Evolutionary conservation across 2,329 filamentous ascomycete genomes (phyloP).

Genomic region (Hypoxylon sp.): DNA sequence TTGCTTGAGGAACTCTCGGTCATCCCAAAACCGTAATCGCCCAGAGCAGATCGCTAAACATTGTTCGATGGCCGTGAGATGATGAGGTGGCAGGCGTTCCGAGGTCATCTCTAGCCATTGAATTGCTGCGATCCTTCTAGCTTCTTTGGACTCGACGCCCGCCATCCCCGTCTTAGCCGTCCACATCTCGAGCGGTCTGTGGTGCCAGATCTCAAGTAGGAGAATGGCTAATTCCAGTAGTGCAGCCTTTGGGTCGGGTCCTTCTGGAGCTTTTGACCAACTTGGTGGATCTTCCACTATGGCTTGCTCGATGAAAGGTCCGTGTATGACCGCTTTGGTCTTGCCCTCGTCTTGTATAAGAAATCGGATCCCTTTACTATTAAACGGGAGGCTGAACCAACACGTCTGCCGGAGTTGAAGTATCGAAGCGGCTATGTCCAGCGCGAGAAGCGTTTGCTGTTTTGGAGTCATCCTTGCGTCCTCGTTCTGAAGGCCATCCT

Average conservation of each 20-base stretch:
- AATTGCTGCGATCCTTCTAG: constrained; percentile 15
- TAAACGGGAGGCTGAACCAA: constrained; percentile 6
- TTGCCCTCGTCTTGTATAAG: neutral
- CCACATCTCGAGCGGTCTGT: constrained; percentile 33
- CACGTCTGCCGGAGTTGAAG: constrained; percentile 2
- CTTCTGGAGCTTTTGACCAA: neutral
- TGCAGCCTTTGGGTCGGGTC: constrained; percentile 29
- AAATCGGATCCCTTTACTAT: constrained; percentile 8
- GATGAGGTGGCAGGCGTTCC: constrained; percentile 8
- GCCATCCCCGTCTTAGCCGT: constrained; percentile 7
- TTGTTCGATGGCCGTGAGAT: constrained; percentile 12
- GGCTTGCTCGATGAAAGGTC: constrained; percentile 20
- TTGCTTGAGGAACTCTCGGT: neutral
- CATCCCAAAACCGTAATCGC: neutral
- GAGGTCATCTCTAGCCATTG: constrained; percentile 20
- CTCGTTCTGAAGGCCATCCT: neutral
- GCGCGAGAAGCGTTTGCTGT: constrained; percentile 1
- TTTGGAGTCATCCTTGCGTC: neutral
- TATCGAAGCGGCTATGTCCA: constrained; percentile 4
- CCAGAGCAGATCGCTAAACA: constrained; percentile 12
- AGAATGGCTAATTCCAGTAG: constrained; percentile 46
- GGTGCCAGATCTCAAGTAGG: constrained; percentile 46
- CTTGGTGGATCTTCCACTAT: neutral
- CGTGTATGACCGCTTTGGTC: neutral
- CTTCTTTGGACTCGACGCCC: constrained; percentile 7